phyloP scores from a whole-genome alignment of 2,329 filamentous ascomycete genomes.

The Penicillium italicum region DNA sequence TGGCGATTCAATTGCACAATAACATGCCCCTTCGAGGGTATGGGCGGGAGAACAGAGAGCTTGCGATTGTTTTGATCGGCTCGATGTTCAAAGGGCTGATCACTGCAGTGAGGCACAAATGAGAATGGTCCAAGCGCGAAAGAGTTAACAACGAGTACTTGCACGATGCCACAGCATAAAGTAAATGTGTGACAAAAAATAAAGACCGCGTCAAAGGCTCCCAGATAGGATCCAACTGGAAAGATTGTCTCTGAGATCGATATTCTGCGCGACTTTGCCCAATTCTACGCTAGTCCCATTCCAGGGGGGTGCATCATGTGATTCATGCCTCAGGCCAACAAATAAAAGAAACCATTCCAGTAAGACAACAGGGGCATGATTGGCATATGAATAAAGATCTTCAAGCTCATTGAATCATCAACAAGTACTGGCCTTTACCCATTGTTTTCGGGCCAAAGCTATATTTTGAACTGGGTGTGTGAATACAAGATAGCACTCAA shows the following conservation, averaged over 20 bases:
- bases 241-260: slow-evolving; percentile 11
- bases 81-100: slow-evolving; percentile 17
- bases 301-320: slow-evolving; percentile 26
- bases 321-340: slow-evolving; percentile 8
- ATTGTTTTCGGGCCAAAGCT: no score
- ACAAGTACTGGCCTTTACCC: not conserved
- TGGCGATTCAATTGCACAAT: slow-evolving; percentile 32
- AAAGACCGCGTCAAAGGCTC: not conserved
- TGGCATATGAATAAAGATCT: not conserved
- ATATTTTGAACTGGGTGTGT: no score
- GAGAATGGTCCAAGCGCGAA: not conserved
- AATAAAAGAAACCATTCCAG: not conserved
- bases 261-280: slow-evolving; percentile 30
- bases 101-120: slow-evolving; percentile 3
- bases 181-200: not conserved
- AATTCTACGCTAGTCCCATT: slow-evolving; percentile 29
- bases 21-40: slow-evolving; percentile 36
- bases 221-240: slow-evolving; percentile 7
- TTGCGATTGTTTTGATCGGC: slow-evolving; percentile 25
- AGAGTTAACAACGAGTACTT: not conserved
- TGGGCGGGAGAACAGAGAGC: slow-evolving; percentile 12
- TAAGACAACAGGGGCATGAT: not conserved
- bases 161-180: not conserved
- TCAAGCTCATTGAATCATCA: not conserved
- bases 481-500: not conserved